These are phyloP conservation scores for Solanum hybrid DNA, from an alignment of 305 asterid genomes.

Conservation along the genomic window DNA sequence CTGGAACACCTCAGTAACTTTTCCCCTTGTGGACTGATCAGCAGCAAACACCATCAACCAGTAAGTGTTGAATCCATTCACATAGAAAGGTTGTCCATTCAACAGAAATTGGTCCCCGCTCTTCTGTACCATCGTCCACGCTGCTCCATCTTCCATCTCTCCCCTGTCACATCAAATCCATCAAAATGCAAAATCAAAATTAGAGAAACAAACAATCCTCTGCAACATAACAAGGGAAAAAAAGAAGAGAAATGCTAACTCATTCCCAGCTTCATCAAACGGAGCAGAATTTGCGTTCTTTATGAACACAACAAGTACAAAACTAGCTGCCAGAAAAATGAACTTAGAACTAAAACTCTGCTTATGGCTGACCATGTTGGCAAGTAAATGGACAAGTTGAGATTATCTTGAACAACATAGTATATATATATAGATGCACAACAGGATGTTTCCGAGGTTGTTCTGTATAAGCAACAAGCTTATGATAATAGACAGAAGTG, in stretches of 20 bases:
- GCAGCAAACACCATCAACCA: constrained; percentile 89
- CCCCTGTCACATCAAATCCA: constrained; percentile 15
- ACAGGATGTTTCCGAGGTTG: background rate
- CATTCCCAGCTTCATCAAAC: background rate
- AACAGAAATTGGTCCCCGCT: constrained; percentile 63
- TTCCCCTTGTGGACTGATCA: constrained; percentile 67
- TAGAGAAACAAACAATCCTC: background rate
- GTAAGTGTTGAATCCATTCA: constrained; percentile 96
- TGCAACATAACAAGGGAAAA: background rate
- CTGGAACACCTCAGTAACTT: constrained; percentile 66
- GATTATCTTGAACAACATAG: background rate
- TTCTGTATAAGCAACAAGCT: background rate
- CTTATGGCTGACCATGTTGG: constrained; percentile 16
- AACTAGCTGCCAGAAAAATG: background rate
- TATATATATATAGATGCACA: constrained; percentile 6
- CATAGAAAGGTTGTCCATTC: constrained; percentile 66
- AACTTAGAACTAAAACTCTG: background rate
- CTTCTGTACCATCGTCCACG: constrained; percentile 59
- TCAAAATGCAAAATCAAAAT: constrained; percentile 5
- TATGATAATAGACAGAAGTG: constrained; percentile 27
- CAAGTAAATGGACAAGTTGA: constrained; percentile 3
- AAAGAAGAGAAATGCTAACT: background rate
- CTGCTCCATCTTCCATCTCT: constrained; percentile 33
- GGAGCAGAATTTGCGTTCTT: background rate
- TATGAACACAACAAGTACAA: background rate